A percentile compares a stretch with the other conserved stretches of the same genome.
These are phyloP conservation scores for Tuctoria greenei DNA, from an alignment of 176 grass and related monocot genomes.

Conservation along the genomic window DNA sequence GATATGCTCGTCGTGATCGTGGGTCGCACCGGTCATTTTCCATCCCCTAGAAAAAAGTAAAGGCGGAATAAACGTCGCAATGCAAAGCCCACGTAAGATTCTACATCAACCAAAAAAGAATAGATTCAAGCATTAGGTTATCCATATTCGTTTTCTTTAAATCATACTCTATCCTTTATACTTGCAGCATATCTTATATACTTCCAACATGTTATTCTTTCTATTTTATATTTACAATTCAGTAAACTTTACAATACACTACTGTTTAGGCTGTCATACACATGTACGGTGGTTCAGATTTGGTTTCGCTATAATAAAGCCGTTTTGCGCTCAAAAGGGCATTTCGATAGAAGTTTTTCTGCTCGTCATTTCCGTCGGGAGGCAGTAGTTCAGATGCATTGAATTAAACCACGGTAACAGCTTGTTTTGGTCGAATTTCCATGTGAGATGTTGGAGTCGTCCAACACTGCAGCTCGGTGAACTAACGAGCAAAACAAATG, in stretches of 20 bases:
- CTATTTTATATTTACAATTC: too few species aligned
- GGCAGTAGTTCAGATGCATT: too few species aligned
- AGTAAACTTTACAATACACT: too few species aligned
- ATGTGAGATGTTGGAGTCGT: background rate
- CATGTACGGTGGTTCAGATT: conserved; percentile 14
- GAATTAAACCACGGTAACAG: background rate
- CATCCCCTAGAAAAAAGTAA: background rate
- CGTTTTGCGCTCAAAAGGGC: background rate
- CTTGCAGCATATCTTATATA: too few species aligned
- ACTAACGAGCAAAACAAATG: background rate
- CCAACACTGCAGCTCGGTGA: too few species aligned
- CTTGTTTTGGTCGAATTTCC: background rate
- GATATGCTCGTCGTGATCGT: background rate
- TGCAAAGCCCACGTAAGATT: conserved; percentile 4
- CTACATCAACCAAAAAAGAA: background rate
- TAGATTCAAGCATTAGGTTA: conserved; percentile 31
- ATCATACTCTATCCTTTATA: too few species aligned
- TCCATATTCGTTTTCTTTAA: too few species aligned
- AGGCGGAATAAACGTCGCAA: background rate
- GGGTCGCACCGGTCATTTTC: background rate
- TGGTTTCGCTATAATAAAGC: background rate
- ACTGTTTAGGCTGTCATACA: background rate
- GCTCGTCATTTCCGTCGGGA: background rate
- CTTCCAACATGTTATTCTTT: too few species aligned
- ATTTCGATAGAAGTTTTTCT: background rate